Evolutionary conservation across 352 stramenopile species (phyloP).

Genomic region (Thalassiosira mediterranea): DNA sequence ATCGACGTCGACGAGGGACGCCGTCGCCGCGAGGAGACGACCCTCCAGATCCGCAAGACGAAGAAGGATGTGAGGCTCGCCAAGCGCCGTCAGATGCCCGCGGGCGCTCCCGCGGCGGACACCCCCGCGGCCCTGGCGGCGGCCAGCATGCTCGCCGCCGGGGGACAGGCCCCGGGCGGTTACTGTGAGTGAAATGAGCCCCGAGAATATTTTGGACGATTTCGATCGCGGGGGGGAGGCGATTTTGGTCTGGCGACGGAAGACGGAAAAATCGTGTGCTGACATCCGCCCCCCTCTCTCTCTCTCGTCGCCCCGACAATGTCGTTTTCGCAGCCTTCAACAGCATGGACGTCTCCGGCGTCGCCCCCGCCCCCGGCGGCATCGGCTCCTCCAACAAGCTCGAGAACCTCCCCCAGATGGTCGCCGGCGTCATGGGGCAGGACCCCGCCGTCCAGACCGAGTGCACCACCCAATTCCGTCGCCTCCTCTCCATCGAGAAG

Average conservation of each 20-base stretch:
- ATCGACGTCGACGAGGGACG: conserved; percentile 86
- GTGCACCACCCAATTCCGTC: conserved; percentile 97
- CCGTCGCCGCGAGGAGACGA: conserved; percentile 86
- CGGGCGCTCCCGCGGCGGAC: conserved; percentile 12
- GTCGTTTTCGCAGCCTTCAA: no score
- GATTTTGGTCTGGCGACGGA: no score
- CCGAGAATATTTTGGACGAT: no score
- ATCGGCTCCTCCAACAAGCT: conserved; percentile 80
- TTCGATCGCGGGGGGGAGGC: no score
- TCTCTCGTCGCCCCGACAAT: no score
- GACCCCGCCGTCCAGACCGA: conserved; percentile 93
- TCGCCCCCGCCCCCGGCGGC: background rate
- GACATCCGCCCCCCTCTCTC: no score
- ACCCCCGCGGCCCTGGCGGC: conserved; percentile 74
- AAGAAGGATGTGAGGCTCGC: conserved; percentile 89
- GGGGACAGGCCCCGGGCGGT: conserved; percentile 44
- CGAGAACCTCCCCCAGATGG: conserved; percentile 93
- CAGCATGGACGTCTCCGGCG: conserved; percentile 27
- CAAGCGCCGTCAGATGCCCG: conserved; percentile 84
- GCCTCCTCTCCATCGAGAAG: conserved; percentile 97
- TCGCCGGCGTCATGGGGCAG: conserved; percentile 90
- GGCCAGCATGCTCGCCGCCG: conserved; percentile 69
- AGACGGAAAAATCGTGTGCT: no score
- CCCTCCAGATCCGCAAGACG: conserved; percentile 89
- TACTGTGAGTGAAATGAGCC: conserved; percentile 35